These are phyloP conservation scores for Excoecaria cochinchinensis DNA, from an alignment of 345 rosid genomes.

Conservation along the genomic window DNA sequence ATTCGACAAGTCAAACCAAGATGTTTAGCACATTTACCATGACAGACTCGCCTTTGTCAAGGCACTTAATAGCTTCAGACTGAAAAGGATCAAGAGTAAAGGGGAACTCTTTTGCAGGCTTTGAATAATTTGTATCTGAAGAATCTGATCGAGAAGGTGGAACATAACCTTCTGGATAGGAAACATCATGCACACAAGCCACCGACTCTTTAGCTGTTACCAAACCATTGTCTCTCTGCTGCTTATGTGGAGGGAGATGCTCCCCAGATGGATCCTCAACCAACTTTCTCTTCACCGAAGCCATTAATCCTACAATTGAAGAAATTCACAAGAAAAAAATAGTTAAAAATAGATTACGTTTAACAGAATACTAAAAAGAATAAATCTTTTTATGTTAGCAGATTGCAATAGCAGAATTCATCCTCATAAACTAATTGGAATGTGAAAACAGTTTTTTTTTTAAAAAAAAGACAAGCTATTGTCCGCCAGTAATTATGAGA, in stretches of 20 bases:
- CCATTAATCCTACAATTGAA: constrained; percentile 37
- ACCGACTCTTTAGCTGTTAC: constrained; percentile 33
- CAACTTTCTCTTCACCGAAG: constrained; percentile 59
- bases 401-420: background rate
- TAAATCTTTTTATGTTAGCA: background rate
- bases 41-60: constrained; percentile 79
- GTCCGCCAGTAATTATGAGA: background rate
- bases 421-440: background rate
- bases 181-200: constrained; percentile 77
- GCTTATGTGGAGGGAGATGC: constrained; percentile 44
- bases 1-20: background rate
- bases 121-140: constrained; percentile 25
- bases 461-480: background rate
- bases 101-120: constrained; percentile 87
- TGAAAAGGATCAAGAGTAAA: constrained; percentile 94
- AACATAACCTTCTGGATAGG: constrained; percentile 67
- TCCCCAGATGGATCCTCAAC: constrained; percentile 34
- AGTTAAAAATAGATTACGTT: background rate
- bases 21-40: constrained; percentile 49
- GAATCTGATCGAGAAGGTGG: constrained; percentile 30
- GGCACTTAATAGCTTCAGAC: constrained; percentile 91
- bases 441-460: no score
- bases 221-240: constrained; percentile 41
- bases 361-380: background rate
- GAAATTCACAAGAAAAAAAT: background rate